phyloP scores from a whole-genome alignment of 2,329 filamentous ascomycete species.

The Onygenales sp. region DNA sequence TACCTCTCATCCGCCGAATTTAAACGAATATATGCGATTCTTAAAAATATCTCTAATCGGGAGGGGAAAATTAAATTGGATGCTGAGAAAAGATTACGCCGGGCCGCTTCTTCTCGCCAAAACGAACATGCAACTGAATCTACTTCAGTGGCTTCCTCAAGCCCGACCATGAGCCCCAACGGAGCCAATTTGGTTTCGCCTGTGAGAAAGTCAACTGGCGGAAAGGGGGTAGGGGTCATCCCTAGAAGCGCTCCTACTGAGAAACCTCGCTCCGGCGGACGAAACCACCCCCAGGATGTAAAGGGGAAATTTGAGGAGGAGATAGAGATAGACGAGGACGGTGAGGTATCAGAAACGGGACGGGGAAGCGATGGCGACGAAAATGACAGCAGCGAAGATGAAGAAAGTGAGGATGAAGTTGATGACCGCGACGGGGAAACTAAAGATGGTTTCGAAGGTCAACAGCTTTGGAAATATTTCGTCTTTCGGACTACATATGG shows the following conservation, averaged over 20 bases:
- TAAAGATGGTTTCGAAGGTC: background rate
- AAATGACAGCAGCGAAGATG: background rate
- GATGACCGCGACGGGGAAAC: background rate
- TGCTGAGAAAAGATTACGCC: background rate
- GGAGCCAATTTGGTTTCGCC: no score
- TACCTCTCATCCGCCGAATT: background rate
- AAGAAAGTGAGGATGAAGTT: background rate
- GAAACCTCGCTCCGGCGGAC: no score
- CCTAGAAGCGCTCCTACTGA: no score
- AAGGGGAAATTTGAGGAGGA: no score
- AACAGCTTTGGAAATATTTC: constrained; percentile 7
- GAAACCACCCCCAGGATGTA: no score
- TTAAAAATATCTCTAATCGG: constrained; percentile 1
- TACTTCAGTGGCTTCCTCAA: no score
- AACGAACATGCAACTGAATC: background rate
- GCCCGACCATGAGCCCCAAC: no score
- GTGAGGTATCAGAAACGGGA: background rate
- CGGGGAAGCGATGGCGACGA: background rate
- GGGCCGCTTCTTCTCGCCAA: background rate
- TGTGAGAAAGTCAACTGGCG: no score
- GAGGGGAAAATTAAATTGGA: background rate
- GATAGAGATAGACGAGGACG: no score
- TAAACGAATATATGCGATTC: constrained; percentile 2
- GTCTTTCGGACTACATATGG: constrained; percentile 4
- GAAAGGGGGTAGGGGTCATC: no score